These are phyloP conservation scores for Nicotiana noctiflora DNA, from an alignment of 257 asterid genomes.

Conservation along the genomic window DNA sequence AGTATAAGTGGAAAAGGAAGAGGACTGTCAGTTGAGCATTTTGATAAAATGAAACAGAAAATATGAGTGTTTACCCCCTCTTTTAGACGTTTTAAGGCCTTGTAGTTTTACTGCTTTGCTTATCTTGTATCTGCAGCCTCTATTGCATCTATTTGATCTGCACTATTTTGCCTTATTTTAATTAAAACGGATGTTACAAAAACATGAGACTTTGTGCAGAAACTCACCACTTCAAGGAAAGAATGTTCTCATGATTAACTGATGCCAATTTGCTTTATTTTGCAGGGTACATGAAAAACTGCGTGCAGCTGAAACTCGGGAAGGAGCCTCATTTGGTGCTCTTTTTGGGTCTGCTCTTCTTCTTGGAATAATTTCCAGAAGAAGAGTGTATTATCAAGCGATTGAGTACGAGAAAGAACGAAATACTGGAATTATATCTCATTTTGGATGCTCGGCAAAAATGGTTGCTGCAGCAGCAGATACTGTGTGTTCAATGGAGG, in stretches of 20 bases:
- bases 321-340: constrained; percentile 80
- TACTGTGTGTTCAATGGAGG: constrained; percentile 78
- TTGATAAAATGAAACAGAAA: background rate
- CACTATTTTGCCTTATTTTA: background rate
- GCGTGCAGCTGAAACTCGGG: constrained; percentile 62
- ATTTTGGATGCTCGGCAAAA: constrained; percentile 72
- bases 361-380: constrained; percentile 73
- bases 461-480: constrained; percentile 64
- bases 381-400: constrained; percentile 76
- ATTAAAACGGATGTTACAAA: background rate
- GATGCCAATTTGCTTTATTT: constrained; percentile 2
- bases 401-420: constrained; percentile 78
- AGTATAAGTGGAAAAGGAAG: background rate
- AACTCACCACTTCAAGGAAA: background rate
- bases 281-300: constrained; percentile 76
- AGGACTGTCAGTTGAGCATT: background rate
- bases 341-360: constrained; percentile 75
- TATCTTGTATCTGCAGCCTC: background rate
- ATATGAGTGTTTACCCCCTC: background rate
- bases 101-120: background rate
- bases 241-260: background rate
- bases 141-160: background rate
- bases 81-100: background rate
- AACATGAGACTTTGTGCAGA: background rate
- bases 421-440: constrained; percentile 79